These are phyloP conservation scores for Neurospora sp. DNA, from an alignment of 495 filamentous ascomycete species.

Conservation along the genomic window DNA sequence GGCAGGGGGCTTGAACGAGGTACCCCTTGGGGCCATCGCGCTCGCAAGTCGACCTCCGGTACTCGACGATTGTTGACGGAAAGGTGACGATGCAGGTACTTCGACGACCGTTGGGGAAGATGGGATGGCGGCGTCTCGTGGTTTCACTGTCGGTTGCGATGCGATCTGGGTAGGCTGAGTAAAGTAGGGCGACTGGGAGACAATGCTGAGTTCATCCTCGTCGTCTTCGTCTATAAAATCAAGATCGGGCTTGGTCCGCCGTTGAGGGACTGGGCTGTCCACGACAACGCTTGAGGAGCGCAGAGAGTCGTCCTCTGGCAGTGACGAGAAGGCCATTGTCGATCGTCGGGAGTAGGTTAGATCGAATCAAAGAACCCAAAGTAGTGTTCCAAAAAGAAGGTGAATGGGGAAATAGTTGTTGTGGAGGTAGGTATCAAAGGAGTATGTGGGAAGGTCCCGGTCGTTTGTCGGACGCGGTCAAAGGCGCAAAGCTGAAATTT, in stretches of 20 bases:
- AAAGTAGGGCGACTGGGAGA: slow-evolving; percentile 30
- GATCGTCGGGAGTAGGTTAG: not conserved
- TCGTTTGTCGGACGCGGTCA: not conserved
- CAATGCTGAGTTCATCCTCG: slow-evolving; percentile 11
- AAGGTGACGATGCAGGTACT: slow-evolving; percentile 69
- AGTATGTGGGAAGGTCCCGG: not conserved
- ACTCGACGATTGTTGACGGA: slow-evolving; percentile 55
- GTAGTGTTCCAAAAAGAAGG: not conserved
- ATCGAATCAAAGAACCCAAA: not conserved
- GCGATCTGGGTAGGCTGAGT: slow-evolving; percentile 65
- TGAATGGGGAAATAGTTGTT: not conserved
- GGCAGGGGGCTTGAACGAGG: slow-evolving; percentile 43
- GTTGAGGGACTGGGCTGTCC: not conserved
- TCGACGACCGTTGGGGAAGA: slow-evolving; percentile 49
- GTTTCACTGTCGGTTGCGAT: slow-evolving; percentile 8
- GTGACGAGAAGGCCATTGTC: slow-evolving; percentile 9
- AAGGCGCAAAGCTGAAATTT: not conserved
- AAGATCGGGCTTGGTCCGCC: not conserved
- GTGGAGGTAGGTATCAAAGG: not conserved
- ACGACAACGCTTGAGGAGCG: not conserved
- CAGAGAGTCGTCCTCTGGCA: not conserved
- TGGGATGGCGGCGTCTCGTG: slow-evolving; percentile 5
- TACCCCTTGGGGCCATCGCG: not conserved
- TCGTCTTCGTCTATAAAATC: slow-evolving; percentile 9
- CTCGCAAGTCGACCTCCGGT: slow-evolving; percentile 56